These are phyloP conservation scores for Vigna unguiculata DNA, from an alignment of 306 rosid genomes.

Conservation along the genomic window DNA sequence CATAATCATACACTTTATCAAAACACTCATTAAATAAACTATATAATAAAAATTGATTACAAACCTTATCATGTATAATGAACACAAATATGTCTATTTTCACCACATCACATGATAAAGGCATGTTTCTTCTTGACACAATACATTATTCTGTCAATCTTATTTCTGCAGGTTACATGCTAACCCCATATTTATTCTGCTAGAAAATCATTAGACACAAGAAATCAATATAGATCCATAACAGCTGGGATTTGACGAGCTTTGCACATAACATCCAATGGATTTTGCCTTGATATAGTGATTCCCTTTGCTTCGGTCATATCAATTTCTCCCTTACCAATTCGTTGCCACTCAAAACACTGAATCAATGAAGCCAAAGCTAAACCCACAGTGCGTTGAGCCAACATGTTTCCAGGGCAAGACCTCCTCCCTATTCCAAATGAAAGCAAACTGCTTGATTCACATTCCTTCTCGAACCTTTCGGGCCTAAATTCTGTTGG, in stretches of 20 bases:
- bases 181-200: no score
- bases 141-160: no score
- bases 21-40: no score
- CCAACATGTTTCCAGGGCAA: not conserved
- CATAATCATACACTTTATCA: no score
- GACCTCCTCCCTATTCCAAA: not conserved
- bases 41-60: no score
- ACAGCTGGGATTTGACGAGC: not conserved
- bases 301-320: conserved; percentile 34
- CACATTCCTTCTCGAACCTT: not conserved
- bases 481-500: not conserved
- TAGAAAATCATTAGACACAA: not conserved
- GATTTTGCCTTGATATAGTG: not conserved
- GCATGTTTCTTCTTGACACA: no score
- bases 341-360: conserved; percentile 43
- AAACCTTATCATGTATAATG: no score
- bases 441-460: not conserved
- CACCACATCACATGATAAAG: no score
- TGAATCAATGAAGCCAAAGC: conserved; percentile 37
- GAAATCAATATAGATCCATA: not conserved
- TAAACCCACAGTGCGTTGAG: not conserved
- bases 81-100: no score
- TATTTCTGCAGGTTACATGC: no score
- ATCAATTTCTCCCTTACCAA: not conserved
- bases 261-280: not conserved